Percentiles rank a stretch among this genome's conserved stretches.
phyloP scores from a whole-genome alignment of 1,284 basidiomycete species.

The Cryptococcus sp. region DNA sequence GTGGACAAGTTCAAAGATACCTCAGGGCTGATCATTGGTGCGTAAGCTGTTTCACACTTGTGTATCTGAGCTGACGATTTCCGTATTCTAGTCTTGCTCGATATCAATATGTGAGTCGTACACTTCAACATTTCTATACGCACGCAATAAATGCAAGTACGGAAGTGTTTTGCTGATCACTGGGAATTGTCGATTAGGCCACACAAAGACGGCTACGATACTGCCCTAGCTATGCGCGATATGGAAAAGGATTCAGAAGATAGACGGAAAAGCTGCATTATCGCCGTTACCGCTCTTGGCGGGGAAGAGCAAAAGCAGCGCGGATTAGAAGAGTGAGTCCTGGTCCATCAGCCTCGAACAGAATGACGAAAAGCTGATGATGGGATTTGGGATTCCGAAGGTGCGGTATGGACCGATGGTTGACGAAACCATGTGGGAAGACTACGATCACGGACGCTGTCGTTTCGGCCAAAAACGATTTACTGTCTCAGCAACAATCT shows the following conservation, averaged over 20 bases:
- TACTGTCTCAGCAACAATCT: neutral
- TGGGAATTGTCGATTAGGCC: constrained; percentile 21
- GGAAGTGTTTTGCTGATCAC: neutral
- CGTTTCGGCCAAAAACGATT: constrained; percentile 29
- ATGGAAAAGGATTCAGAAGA: constrained; percentile 26
- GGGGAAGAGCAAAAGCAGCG: constrained; percentile 41
- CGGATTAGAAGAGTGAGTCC: constrained; percentile 45
- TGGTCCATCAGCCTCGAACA: neutral
- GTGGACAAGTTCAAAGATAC: constrained; percentile 39
- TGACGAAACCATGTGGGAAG: constrained; percentile 43
- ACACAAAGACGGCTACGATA: constrained; percentile 47
- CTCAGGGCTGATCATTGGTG: constrained; percentile 7
- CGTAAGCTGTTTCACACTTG: neutral
- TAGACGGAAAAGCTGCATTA: constrained; percentile 32
- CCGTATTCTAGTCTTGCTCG: constrained; percentile 34
- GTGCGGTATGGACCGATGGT: constrained; percentile 43
- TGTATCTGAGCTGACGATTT: neutral
- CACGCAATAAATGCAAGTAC: too few relatives aligned
- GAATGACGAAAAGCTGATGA: neutral
- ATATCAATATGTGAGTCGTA: constrained; percentile 47
- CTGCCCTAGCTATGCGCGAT: constrained; percentile 38
- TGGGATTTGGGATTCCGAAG: constrained; percentile 12
- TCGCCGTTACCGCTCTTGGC: constrained; percentile 48
- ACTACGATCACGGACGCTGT: constrained; percentile 30
- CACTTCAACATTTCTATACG: neutral